Conservation (phyloP, 169 alveolate genomes). For the Plasmodium inui region DNA sequence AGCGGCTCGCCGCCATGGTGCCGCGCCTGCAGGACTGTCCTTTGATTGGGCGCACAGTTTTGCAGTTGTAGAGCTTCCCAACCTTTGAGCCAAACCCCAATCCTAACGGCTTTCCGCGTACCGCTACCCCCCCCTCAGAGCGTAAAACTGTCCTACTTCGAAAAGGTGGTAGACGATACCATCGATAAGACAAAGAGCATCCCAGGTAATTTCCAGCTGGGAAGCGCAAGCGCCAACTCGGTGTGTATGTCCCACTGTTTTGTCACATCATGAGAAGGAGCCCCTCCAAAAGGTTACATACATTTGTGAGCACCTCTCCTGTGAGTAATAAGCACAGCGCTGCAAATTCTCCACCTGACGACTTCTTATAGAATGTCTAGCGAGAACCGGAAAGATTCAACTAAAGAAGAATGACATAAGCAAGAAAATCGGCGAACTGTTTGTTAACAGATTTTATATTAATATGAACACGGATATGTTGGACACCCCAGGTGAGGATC, state of each 20-base stretch:
- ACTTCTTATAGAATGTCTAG: constrained; percentile 83
- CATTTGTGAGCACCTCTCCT: neutral
- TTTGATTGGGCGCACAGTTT: neutral
- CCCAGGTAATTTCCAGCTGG: constrained; percentile 78
- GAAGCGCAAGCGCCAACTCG: neutral
- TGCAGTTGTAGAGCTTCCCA: neutral
- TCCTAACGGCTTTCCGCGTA: neutral
- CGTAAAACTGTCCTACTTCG: constrained; percentile 86
- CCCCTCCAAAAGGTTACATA: neutral
- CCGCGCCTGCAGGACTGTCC: neutral
- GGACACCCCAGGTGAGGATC: constrained; percentile 86
- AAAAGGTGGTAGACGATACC: constrained; percentile 87
- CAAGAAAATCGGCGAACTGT: constrained; percentile 87
- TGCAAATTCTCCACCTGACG: neutral
- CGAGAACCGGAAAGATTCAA: constrained; percentile 86
- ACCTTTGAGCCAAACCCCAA: neutral
- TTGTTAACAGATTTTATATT: constrained; percentile 87
- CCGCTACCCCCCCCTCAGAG: constrained; percentile 64
- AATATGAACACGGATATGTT: constrained; percentile 88
- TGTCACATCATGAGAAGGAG: neutral
- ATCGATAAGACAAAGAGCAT: constrained; percentile 86
- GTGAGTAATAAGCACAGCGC: neutral
- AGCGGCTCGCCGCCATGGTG: neutral
- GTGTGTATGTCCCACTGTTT: neutral
- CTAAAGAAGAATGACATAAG: constrained; percentile 86